Evolutionary conservation across 352 stramenopile genomes (phyloP), one percentile per base, ranked within the genome.

Genomic region (Globisporangium cystogenes): DNA sequence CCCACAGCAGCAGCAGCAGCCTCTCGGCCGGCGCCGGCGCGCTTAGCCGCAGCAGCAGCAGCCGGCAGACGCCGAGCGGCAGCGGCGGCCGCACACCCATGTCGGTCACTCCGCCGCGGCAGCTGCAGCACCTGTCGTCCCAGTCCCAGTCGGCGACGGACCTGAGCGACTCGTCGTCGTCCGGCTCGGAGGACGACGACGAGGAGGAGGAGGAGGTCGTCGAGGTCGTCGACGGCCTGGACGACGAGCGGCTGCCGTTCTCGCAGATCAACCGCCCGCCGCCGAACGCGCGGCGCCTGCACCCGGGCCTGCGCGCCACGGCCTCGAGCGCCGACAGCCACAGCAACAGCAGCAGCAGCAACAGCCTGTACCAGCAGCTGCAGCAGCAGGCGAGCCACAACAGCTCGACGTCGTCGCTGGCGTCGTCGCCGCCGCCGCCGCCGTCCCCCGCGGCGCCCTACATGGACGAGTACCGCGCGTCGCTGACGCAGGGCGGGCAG

Each of bases 391-490:
- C 45, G 47, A 52, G 47, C 47, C 55, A 47, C 40, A 51, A 37
- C 42, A 51, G 18, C 40, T 45, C 40, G 3, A 45, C 40, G 40
- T 45, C 40, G 40, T 45, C 40, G n/a, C 18, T 45, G 7, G 48
- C 27, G 37, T 50, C 42, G 55, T 26, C 37, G 18, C 20, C 42
- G 44, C 24, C 43, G 39, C 40, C 11, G 33, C 33, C 11, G 12
- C 33, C n/a, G n/a, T n/a, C 12, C 12, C 11, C 33, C 3, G 33
- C 33, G 3, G 12, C 56, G 36, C 59, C 70, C n/a, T 72, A 79
- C 59, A 66, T 79, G 63, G 67, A 75, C 45, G 67, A 73, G 50
- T 80, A 84, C 64, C 65, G 63, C 29, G 31, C 67, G 50, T 60
- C 54, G 47, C 70, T 87, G 55, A 64, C 59, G 16, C 59, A 64